phyloP scores from a whole-genome alignment of 2,329 filamentous ascomycete species.

The Penicillium sp. region DNA sequence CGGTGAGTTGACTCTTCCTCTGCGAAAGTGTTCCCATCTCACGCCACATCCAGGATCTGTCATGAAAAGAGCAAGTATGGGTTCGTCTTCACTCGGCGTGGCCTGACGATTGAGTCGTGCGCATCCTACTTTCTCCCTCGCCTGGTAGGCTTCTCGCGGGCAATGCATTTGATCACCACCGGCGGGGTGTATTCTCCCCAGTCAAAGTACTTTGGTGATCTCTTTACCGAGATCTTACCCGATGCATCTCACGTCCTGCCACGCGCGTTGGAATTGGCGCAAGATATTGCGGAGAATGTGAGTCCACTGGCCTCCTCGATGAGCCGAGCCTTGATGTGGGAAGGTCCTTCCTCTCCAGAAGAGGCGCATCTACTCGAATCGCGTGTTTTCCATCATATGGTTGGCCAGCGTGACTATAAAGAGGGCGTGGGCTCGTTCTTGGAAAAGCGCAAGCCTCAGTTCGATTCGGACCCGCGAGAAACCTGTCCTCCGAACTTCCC shows the following conservation, averaged over 20 bases:
- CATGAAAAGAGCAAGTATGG: constrained; percentile 64
- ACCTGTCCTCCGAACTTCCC: constrained; percentile 15
- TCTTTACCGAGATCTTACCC: constrained; percentile 66
- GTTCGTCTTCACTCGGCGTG: constrained; percentile 71
- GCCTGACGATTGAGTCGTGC: constrained; percentile 71
- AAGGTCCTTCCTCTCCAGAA: constrained; percentile 54
- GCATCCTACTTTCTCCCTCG: constrained; percentile 71
- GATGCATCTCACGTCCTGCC: constrained; percentile 62
- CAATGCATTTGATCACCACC: constrained; percentile 68
- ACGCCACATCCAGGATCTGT: constrained; percentile 15
- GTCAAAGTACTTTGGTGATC: constrained; percentile 56
- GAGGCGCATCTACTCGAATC: constrained; percentile 67
- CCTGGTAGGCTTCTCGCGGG: constrained; percentile 66
- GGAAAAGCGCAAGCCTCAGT: constrained; percentile 18
- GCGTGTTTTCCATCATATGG: constrained; percentile 22
- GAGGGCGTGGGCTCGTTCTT: constrained; percentile 23
- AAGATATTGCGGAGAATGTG: constrained; percentile 64
- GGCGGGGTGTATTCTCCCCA: constrained; percentile 58
- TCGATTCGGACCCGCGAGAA: constrained; percentile 14
- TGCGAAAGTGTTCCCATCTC: neutral
- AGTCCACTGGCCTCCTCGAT: constrained; percentile 63
- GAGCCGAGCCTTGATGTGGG: constrained; percentile 70
- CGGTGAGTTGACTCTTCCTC: constrained; percentile 6
- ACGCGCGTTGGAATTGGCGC: constrained; percentile 64
- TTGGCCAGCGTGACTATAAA: constrained; percentile 21